Percentiles rank a stretch among this genome's conserved stretches.
Evolutionary conservation across 2,329 filamentous ascomycete species (phyloP).

Genomic region (Colletotrichum tofieldiae): DNA sequence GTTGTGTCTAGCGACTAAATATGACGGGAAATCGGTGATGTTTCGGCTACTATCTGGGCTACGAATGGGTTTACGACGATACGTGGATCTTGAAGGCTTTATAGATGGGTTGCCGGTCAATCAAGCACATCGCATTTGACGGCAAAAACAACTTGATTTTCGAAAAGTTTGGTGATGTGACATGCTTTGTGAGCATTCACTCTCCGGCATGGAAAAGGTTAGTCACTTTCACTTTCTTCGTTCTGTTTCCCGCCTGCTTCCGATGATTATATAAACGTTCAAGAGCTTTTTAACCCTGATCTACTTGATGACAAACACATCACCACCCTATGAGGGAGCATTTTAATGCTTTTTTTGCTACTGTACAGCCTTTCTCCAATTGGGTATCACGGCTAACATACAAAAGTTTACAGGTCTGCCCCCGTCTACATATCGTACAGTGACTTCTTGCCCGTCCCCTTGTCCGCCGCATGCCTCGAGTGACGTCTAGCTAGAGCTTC

Average conservation of each 20-base stretch:
- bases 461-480: neutral
- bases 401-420: constrained; percentile 34
- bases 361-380: constrained; percentile 43
- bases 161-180: constrained; percentile 47
- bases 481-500: constrained; percentile 31
- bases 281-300: constrained; percentile 81
- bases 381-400: constrained; percentile 59
- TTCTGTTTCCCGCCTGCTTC: constrained; percentile 47
- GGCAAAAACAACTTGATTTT: constrained; percentile 40
- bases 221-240: constrained; percentile 51
- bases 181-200: constrained; percentile 40
- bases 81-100: constrained; percentile 59
- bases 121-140: constrained; percentile 51
- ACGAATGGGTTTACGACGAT: constrained; percentile 62
- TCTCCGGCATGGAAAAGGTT: constrained; percentile 57
- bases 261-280: constrained; percentile 72
- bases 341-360: constrained; percentile 43
- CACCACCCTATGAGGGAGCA: constrained; percentile 71
- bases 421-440: constrained; percentile 19
- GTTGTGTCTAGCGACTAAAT: constrained; percentile 66
- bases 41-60: constrained; percentile 58
- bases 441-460: constrained; percentile 24
- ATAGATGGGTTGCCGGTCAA: constrained; percentile 66
- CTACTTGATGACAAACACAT: constrained; percentile 71
- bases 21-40: constrained; percentile 57